Percentiles rank a stretch among this genome's conserved stretches.
These are phyloP conservation scores for Ceratobasidium sp. DNA, from an alignment of 1,284 basidiomycete species.

Conservation along the genomic window DNA sequence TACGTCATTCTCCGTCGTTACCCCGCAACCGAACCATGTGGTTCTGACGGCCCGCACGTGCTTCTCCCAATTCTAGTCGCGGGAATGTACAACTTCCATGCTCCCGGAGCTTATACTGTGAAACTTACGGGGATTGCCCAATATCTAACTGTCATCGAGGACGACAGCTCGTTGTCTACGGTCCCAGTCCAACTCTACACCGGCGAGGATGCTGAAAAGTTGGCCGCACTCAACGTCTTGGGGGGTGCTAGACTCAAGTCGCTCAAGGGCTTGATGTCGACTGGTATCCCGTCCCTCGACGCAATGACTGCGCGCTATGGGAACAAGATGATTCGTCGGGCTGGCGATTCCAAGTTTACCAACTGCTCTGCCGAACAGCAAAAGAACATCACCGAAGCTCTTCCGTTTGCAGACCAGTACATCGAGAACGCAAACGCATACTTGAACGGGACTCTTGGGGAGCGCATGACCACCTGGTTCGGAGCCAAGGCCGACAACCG, in stretches of 20 bases:
- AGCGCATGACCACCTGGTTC: conserved; percentile 38
- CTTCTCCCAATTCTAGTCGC: conserved; percentile 34
- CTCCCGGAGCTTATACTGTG: conserved; percentile 20
- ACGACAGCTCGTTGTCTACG: conserved; percentile 27
- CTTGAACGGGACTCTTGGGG: conserved; percentile 44
- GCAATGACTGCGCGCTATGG: neutral
- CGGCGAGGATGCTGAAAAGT: conserved; percentile 5
- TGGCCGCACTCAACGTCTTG: conserved; percentile 7
- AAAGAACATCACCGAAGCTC: conserved; percentile 51
- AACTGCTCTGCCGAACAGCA: conserved; percentile 55
- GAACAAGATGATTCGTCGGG: conserved; percentile 12
- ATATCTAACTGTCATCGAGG: conserved; percentile 22
- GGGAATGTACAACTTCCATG: conserved; percentile 36
- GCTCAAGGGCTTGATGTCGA: neutral
- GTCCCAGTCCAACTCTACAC: neutral
- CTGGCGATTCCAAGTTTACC: conserved; percentile 47
- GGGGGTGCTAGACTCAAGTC: conserved; percentile 2
- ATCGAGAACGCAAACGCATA: conserved; percentile 50
- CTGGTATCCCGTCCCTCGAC: conserved; percentile 9
- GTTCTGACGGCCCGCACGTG: neutral
- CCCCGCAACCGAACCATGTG: neutral
- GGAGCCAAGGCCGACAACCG: conserved; percentile 27
- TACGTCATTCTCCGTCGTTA: conserved; percentile 12
- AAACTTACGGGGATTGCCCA: conserved; percentile 20
- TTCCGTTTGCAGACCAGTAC: conserved; percentile 54